Conservation (phyloP, 2,329 filamentous ascomycete species). For the Penicillium italicum region DNA sequence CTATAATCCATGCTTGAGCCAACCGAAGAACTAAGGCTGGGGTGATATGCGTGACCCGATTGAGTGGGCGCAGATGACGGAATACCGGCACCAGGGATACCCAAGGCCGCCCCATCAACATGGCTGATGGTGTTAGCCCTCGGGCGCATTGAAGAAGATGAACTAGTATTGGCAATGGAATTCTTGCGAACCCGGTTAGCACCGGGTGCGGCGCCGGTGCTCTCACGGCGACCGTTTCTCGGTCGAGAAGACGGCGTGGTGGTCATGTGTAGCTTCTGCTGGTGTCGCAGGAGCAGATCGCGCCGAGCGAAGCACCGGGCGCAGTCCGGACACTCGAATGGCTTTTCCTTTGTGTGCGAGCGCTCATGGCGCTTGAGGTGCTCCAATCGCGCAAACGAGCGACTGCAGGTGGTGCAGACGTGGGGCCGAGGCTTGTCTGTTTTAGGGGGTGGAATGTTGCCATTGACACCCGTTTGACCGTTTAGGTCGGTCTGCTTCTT, state of each 20-base stretch:
- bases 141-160: constrained; percentile 65
- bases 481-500: constrained; percentile 33
- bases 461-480: constrained; percentile 29
- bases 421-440: constrained; percentile 97
- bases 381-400: constrained; percentile 91
- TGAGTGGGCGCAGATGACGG: constrained; percentile 26
- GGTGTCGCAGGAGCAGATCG: constrained; percentile 86
- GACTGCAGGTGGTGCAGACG: constrained; percentile 83
- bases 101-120: constrained; percentile 72
- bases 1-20: constrained; percentile 60
- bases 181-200: constrained; percentile 83
- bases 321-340: constrained; percentile 95
- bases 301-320: constrained; percentile 89
- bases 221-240: constrained; percentile 79
- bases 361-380: constrained; percentile 96
- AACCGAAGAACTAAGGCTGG: constrained; percentile 64
- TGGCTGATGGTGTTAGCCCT: constrained; percentile 96
- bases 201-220: constrained; percentile 64
- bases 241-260: constrained; percentile 83
- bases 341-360: constrained; percentile 98
- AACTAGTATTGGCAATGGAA: constrained; percentile 66
- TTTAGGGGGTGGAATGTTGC: constrained; percentile 68
- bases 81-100: constrained; percentile 49
- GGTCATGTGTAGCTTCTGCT: constrained; percentile 97
- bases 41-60: constrained; percentile 63